Base-by-base conservation (phyloP, 805 yeast species). In the Metschnikowia shivogae region DNA sequence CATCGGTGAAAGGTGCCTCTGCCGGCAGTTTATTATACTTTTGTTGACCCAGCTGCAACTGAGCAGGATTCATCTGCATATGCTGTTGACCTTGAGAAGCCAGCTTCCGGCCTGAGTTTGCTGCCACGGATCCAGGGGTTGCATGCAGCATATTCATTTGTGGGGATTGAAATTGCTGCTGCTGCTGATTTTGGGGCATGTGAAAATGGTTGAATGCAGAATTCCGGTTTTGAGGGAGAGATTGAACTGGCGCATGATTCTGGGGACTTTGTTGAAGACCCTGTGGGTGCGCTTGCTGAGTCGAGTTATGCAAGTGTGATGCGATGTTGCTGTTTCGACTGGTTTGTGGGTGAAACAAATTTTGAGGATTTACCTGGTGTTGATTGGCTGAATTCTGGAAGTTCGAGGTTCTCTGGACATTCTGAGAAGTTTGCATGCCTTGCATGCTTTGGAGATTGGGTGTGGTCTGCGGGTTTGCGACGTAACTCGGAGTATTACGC, bases 1-100 rank as follows among this genome's bases (percentile, higher is more conserved):
- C 45, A 19, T 47, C 47, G 4, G 44, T 32, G 33, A 44, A 49
- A 14, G 47, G 34, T 29, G 43, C 17, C 20, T 48, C 51, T n/a
- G 41, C 26, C 3, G 40, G 34, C 29, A 35, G 46, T 33, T 48
- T 48, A n/a, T 9, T 39, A 11, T 11, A 31, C 29, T 39, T 30
- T 22, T 28, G 22, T 20, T 39, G 42, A 13, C 12, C 27, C 20
- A 22, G 42, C 12, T 31, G 42, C 35, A 39, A 32, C 35, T 31
- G 42, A 31, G 35, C 28, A 14, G 42, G 42, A 32, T 39, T 39
- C 12, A 39, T 34, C 17, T 39, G 42, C 36, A 39, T 39, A n/a
- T 30, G 42, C 20, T 20, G 42, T 39, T 31, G 42, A 20, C 42
- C 42, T 9, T 30, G 42, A 9, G 36, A 20, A 39, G 24, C 36